Conservation (phyloP, 768 basidiomycete genomes). For the Mrakia blollopis region DNA sequence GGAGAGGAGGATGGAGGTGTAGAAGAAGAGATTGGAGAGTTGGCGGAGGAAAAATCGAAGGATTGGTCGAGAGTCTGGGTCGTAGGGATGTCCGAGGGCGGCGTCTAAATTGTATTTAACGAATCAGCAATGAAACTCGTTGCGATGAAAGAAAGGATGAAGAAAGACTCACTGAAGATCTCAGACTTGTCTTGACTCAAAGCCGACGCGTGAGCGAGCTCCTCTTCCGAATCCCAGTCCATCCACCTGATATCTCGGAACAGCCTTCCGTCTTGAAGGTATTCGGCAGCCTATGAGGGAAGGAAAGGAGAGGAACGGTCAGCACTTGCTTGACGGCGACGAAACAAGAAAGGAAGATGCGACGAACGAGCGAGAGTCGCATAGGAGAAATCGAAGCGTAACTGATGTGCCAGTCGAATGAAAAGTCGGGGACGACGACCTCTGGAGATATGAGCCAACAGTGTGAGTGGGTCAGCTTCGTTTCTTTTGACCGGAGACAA, state of each 20-base stretch:
- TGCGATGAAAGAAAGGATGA: too few species aligned
- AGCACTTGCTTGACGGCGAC: background rate
- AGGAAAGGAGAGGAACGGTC: background rate
- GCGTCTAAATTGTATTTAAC: too few species aligned
- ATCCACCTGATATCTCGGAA: background rate
- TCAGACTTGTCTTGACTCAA: background rate
- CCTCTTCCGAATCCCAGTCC: background rate
- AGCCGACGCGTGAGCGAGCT: background rate
- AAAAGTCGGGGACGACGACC: background rate
- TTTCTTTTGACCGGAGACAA: background rate
- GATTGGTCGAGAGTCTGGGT: background rate
- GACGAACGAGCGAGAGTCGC: background rate
- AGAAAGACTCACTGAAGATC: background rate
- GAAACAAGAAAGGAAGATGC: background rate
- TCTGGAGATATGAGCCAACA: background rate
- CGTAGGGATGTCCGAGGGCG: constrained; percentile 1
- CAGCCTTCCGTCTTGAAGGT: background rate
- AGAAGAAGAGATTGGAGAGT: constrained; percentile 1
- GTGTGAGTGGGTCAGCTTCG: background rate
- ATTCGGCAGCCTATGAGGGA: background rate
- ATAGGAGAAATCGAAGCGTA: background rate
- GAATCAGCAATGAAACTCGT: too few species aligned
- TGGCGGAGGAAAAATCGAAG: background rate
- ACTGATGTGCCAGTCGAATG: background rate
- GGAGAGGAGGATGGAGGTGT: background rate